Percentiles rank a stretch among this genome's conserved stretches.
Evolutionary conservation across 164 flowering plant genomes (phyloP).

Genomic region (Vitis rotundifolia): DNA sequence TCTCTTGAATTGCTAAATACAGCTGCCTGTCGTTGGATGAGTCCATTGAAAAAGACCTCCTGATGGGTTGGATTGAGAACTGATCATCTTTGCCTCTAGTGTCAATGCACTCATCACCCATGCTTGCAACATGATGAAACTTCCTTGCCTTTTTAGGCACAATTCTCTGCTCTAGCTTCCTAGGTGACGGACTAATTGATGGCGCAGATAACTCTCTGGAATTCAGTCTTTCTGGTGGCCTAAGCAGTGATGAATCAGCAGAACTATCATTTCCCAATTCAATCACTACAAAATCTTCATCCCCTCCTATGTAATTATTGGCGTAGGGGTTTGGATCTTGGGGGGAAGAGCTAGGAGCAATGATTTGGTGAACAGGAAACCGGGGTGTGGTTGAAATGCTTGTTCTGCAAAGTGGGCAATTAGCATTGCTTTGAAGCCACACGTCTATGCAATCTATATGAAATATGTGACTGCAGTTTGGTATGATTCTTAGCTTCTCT

Average conservation of each 20-base stretch:
- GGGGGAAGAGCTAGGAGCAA: slow-evolving; percentile 39
- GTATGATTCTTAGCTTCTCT: slow-evolving; percentile 74
- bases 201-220: slow-evolving; percentile 22
- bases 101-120: slow-evolving; percentile 86
- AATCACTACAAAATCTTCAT: slow-evolving; percentile 64
- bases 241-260: slow-evolving; percentile 22
- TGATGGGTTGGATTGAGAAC: slow-evolving; percentile 61
- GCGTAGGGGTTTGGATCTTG: slow-evolving; percentile 33
- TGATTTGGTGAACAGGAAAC: slow-evolving; percentile 28
- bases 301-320: slow-evolving; percentile 27
- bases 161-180: slow-evolving; percentile 36
- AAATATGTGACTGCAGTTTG: slow-evolving; percentile 75
- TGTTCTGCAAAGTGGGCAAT: slow-evolving; percentile 91
- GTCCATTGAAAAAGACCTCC: slow-evolving; percentile 93
- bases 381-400: slow-evolving; percentile 46
- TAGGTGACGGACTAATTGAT: slow-evolving; percentile 34
- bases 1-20: slow-evolving; percentile 62
- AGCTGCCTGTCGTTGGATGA: slow-evolving; percentile 70
- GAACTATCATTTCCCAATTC: slow-evolving; percentile 42
- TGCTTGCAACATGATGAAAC: slow-evolving; percentile 50
- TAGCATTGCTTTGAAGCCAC: slow-evolving; percentile 88
- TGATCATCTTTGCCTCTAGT: slow-evolving; percentile 59
- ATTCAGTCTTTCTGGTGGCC: slow-evolving; percentile 23
- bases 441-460: slow-evolving; percentile 93
- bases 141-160: slow-evolving; percentile 36